phyloP scores from a whole-genome alignment of 371 early-diverging fungal species.

The Apophysomyces elegans region DNA sequence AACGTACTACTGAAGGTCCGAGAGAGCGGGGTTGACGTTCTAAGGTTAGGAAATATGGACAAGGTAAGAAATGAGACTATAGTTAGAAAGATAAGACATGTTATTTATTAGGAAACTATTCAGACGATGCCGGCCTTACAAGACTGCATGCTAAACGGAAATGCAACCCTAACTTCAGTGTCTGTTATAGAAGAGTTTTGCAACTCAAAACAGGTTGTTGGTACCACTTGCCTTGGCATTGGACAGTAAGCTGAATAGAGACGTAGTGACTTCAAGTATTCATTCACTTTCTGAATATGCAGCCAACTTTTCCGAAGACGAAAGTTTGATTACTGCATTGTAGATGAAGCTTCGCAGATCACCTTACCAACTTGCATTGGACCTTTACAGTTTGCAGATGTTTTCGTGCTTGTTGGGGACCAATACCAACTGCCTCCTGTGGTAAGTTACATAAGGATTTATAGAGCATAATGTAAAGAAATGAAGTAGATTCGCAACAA shows the following conservation, averaged over 20 bases:
- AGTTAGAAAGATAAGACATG: not conserved
- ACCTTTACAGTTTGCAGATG: slow-evolving; percentile 82
- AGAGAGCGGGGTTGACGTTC: slow-evolving; percentile 53
- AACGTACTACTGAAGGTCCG: slow-evolving; percentile 89
- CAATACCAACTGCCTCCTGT: slow-evolving; percentile 98
- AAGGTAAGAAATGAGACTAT: slow-evolving; percentile 44
- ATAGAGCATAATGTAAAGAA: not conserved
- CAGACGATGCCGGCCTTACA: slow-evolving; percentile 57
- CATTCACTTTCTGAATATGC: not conserved
- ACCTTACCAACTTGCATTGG: slow-evolving; percentile 94
- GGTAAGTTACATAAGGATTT: slow-evolving; percentile 45
- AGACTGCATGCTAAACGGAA: slow-evolving; percentile 52
- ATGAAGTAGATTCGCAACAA: slow-evolving; percentile 52
- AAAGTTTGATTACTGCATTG: slow-evolving; percentile 96
- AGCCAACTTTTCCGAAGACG: slow-evolving; percentile 68
- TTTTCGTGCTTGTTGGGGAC: slow-evolving; percentile 98
- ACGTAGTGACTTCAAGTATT: too few species aligned
- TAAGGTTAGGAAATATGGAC: slow-evolving; percentile 78
- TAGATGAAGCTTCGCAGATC: slow-evolving; percentile 99
- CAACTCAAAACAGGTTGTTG: slow-evolving; percentile 72
- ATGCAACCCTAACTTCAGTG: slow-evolving; percentile 53
- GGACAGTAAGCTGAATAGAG: slow-evolving; percentile 65
- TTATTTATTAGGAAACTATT: not conserved
- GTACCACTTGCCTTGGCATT: slow-evolving; percentile 90
- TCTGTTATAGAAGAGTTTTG: slow-evolving; percentile 63